Evolutionary conservation across 805 yeast species (phyloP).

Genomic region (Zygotorulaspora danielsina): DNA sequence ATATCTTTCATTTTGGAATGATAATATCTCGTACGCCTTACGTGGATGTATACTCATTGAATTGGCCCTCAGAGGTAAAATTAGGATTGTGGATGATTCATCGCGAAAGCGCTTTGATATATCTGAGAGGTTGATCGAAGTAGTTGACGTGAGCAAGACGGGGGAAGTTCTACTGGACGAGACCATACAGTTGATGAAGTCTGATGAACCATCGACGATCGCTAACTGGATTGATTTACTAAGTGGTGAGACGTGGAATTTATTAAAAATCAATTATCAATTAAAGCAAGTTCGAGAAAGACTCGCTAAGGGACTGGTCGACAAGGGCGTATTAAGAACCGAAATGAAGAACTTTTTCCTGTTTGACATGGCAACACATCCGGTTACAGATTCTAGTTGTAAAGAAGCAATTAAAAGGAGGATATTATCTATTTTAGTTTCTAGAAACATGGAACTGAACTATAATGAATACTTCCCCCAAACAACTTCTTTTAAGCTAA

Average conservation of each 20-base stretch:
- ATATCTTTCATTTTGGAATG: slow-evolving; percentile 95
- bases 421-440: slow-evolving; percentile 62
- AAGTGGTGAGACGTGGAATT: slow-evolving; percentile 96
- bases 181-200: slow-evolving; percentile 83
- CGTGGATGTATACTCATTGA: slow-evolving; percentile 93
- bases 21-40: slow-evolving; percentile 90
- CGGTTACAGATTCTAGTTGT: slow-evolving; percentile 78
- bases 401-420: slow-evolving; percentile 78
- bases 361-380: slow-evolving; percentile 99
- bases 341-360: slow-evolving; percentile 91
- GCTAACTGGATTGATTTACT: slow-evolving; percentile 90
- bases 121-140: slow-evolving; percentile 82
- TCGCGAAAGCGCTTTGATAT: slow-evolving; percentile 85
- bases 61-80: slow-evolving; percentile 84
- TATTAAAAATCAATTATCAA: slow-evolving; percentile 90
- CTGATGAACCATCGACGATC: slow-evolving; percentile 75
- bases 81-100: slow-evolving; percentile 86
- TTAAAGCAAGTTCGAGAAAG: slow-evolving; percentile 96
- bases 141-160: slow-evolving; percentile 77
- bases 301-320: slow-evolving; percentile 93
- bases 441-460: slow-evolving; percentile 60
- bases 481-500: slow-evolving; percentile 58
- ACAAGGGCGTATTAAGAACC: slow-evolving; percentile 92
- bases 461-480: slow-evolving; percentile 65
- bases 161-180: slow-evolving; percentile 96